Evolutionary conservation across 2,329 filamentous ascomycete genomes (phyloP), one percentile per base, ranked within the genome.

Genomic region (Talaromyces sp.): DNA sequence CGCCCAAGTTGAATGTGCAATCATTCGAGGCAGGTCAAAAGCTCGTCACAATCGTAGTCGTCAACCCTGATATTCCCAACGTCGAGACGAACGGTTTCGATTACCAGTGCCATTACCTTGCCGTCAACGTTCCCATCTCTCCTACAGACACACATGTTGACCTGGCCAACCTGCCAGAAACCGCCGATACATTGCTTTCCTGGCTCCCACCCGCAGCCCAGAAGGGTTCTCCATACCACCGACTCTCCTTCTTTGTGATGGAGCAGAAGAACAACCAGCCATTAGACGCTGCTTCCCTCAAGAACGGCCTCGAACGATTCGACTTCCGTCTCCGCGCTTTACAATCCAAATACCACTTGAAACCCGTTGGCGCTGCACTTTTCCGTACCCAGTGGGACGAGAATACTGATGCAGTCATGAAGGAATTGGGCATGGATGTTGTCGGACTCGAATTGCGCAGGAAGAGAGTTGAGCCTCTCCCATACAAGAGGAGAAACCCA

Each of bases 341-440:
- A 77, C 85, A 89, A 69, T 85, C 88, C 75, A 89, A 88, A 75
- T 87, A 91, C 75, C 79, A 82, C 65, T 81, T 95, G 67, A 84
- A 82, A 66, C 87, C 93, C 7, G 88, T 97, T 66, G 93, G 93
- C 51, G 91, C 92, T 72, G 91, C 88, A 75, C 81, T 99, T 72
- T 99, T 98, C 88, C 88, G 95, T 70, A 89, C 88, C 67, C 82
- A 90, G 69, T 98, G 93, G 92, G 95, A 99, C 77, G 91, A 95
- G 67, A 87, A 86, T 72, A 99, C 91, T 62, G 88, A 87, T n/a
- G 88, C 83, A 60, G 92, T 99, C 68, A 97, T 99, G 94, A 83
- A 88, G 74, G 86, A 91, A 72, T 86, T 91, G 71, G 88, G 86
- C 67, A 83, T 96, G 68, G 85, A 87, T 31, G 92, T 92, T 58